A percentile compares a stretch with the other conserved stretches of the same genome.
These are phyloP conservation scores for Neodidymelliopsis sp. DNA, from an alignment of 2,329 filamentous ascomycete genomes.

Conservation along the genomic window DNA sequence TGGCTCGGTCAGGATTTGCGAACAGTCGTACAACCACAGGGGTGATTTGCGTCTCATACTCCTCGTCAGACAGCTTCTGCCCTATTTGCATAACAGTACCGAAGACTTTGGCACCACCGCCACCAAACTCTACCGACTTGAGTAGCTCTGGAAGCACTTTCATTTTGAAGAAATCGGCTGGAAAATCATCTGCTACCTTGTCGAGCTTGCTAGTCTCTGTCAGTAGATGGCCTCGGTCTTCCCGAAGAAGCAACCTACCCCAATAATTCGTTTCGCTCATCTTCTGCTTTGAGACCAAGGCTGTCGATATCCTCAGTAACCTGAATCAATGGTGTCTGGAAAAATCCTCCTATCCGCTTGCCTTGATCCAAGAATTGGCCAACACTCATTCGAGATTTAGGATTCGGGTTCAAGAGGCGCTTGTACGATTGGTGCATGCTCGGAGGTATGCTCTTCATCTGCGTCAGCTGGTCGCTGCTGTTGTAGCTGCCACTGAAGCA, in stretches of 20 bases:
- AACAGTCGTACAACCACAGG: constrained; percentile 90
- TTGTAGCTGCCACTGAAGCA: constrained; percentile 87
- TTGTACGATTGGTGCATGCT: constrained; percentile 93
- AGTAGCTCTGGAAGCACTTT: constrained; percentile 93
- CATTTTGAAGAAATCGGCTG: constrained; percentile 97
- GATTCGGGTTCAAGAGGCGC: constrained; percentile 84
- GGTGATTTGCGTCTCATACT: constrained; percentile 84
- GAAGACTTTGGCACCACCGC: constrained; percentile 91
- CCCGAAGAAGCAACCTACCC: constrained; percentile 56
- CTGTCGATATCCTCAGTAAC: constrained; percentile 93
- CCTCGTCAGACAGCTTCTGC: constrained; percentile 83
- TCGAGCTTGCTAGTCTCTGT: constrained; percentile 70
- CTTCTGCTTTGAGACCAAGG: constrained; percentile 83
- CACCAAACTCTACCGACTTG: constrained; percentile 99
- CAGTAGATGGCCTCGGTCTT: not conserved
- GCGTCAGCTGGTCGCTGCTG: constrained; percentile 79
- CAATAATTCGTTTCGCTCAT: constrained; percentile 84
- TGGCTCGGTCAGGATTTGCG: constrained; percentile 86
- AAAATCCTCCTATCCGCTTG: constrained; percentile 81
- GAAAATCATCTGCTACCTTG: constrained; percentile 88
- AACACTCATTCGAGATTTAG: constrained; percentile 85
- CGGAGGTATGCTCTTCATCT: constrained; percentile 84
- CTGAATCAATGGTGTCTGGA: constrained; percentile 90
- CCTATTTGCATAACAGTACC: constrained; percentile 89
- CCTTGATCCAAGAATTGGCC: constrained; percentile 91